Conservation (phyloP, 305 asterid genomes). For the Petunia hybrid region DNA sequence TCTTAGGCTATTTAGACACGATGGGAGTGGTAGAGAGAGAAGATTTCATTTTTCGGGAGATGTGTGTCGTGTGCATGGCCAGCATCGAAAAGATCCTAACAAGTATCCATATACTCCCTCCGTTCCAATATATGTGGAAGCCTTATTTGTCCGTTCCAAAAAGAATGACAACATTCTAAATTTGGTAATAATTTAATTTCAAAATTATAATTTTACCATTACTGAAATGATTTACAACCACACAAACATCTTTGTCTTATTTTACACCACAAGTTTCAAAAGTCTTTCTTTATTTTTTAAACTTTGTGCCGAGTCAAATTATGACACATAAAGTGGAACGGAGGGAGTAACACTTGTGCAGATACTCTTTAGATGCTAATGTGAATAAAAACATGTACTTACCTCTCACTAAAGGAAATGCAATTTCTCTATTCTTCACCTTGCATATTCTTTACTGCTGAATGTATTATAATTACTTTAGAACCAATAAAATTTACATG, state of each 20-base stretch:
- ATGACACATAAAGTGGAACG: no score
- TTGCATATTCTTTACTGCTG: conserved; percentile 1
- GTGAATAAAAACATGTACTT: background rate
- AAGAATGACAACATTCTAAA: no score
- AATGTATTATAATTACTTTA: conserved; percentile 30
- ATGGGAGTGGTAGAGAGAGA: background rate
- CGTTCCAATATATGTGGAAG: no score
- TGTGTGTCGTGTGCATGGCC: background rate
- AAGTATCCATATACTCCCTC: background rate
- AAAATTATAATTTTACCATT: no score
- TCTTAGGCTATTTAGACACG: conserved; percentile 9
- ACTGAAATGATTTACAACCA: no score
- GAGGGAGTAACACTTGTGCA: background rate
- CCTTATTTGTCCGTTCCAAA: no score
- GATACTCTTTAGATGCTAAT: background rate
- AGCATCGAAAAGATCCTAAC: background rate
- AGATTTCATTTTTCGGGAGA: background rate
- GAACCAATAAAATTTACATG: conserved; percentile 34
- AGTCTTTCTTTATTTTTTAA: no score
- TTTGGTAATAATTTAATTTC: no score
- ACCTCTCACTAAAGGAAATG: conserved; percentile 22
- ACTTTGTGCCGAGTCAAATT: no score
- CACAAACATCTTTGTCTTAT: no score
- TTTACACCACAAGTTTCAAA: no score
- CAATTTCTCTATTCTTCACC: background rate